Base-by-base conservation (phyloP, 2,329 filamentous ascomycete genomes). In the Dactylellina leptospora region DNA sequence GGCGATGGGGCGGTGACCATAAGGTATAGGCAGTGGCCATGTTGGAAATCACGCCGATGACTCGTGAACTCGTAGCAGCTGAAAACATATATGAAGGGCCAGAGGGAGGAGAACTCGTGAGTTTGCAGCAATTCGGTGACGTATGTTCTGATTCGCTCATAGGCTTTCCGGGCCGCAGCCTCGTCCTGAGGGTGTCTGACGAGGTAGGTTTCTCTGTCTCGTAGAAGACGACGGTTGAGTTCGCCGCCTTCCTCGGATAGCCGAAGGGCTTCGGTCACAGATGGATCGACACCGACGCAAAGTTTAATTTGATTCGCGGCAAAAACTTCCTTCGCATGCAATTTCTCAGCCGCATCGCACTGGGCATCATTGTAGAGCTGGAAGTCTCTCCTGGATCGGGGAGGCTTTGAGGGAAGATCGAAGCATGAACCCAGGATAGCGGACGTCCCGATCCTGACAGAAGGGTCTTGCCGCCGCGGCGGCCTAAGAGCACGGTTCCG, bases 61-160 rank as follows among this genome's bases (percentile, higher is more conserved):
- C 66, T 63, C 30, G 66, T 71, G 48, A 71, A 71, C 53, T 71
- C 66, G 36, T 63, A 71, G 58, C 66, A 71, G 36, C 66, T 71
- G 22, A 63, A 71, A 20, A 63, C 66, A 36, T 63, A 33, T 13
- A 60, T 53, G 27, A 71, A 71, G 10, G 66, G 66, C 66, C 66
- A 63, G 2, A 71, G 45, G 23, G 25, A 23, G 27, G 58, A 36
- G 23, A 58, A 63, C 11, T 28, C 18, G 5, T 11, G 45, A 13
- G 3, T 44, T 20, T 40, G 42, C 5, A 71, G 44, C 30, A 71
- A 23, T 20, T 63, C 45, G 33, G 59, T 23, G 22, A 44, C 45
- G 16, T 51, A 27, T 2, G 18, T 50, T 16, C 48, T 45, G 10
- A 71, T 27, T 11, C 30, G 20, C 18, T 58, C 25, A 36, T 71